Percentiles rank a stretch among this genome's conserved stretches.
These are phyloP conservation scores for Trapa incisa DNA, from an alignment of 345 rosid species.

Conservation along the genomic window DNA sequence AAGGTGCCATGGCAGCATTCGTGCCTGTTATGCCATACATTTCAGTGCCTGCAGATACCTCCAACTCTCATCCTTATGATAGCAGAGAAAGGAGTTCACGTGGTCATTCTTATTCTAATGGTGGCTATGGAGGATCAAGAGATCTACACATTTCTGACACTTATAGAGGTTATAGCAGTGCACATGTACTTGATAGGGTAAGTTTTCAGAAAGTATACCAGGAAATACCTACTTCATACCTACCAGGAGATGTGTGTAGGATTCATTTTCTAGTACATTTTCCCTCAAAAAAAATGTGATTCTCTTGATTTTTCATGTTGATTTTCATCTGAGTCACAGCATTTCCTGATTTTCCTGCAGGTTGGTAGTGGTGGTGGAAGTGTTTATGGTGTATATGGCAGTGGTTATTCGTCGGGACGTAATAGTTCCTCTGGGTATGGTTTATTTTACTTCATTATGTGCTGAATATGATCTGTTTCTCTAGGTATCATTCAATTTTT, in stretches of 20 bases:
- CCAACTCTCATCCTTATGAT: constrained; percentile 40
- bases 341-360: constrained; percentile 26
- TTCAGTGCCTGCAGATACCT: constrained; percentile 56
- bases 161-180: constrained; percentile 65
- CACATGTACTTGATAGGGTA: constrained; percentile 33
- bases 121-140: constrained; percentile 55
- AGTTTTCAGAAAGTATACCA: background rate
- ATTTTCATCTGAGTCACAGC: background rate
- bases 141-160: constrained; percentile 40
- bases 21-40: constrained; percentile 85
- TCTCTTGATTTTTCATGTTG: background rate
- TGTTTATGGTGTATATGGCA: constrained; percentile 77
- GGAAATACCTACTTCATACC: background rate
- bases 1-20: constrained; percentile 62
- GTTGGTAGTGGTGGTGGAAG: constrained; percentile 55
- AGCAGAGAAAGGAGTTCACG: constrained; percentile 70
- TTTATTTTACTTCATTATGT: constrained; percentile 5
- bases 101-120: constrained; percentile 60
- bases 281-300: background rate
- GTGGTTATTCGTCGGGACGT: constrained; percentile 71
- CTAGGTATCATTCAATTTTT: no score
- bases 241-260: background rate
- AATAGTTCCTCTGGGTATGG: constrained; percentile 72
- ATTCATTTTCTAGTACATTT: background rate
- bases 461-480: background rate